Evolutionary conservation across 2,329 filamentous ascomycete species (phyloP).

Genomic region (Clonostachys rhizophaga): DNA sequence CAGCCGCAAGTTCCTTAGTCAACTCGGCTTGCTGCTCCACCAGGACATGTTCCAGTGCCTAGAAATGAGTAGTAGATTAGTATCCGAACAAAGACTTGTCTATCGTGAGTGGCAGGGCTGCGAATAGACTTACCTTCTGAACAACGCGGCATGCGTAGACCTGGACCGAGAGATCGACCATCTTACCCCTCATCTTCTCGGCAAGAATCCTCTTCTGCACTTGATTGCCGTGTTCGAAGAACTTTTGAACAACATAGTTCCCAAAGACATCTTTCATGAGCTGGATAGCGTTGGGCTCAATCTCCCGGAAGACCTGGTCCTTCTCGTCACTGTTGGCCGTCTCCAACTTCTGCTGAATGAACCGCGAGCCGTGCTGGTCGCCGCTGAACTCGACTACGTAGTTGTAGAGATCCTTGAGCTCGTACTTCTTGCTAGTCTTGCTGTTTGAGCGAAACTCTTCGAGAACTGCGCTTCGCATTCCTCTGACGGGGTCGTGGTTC

Average conservation of each 20-base stretch:
- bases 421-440: constrained; percentile 70
- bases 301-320: constrained; percentile 82
- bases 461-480: constrained; percentile 65
- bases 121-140: constrained; percentile 63
- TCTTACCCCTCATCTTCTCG: constrained; percentile 80
- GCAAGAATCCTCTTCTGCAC: constrained; percentile 86
- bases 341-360: constrained; percentile 90
- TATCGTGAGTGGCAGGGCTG: too few species aligned
- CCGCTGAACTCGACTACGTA: constrained; percentile 93
- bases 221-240: constrained; percentile 94
- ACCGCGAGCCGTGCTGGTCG: constrained; percentile 91
- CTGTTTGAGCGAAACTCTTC: constrained; percentile 75
- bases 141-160: constrained; percentile 95
- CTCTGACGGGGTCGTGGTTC: constrained; percentile 54
- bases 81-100: constrained; percentile 10
- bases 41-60: constrained; percentile 86
- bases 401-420: constrained; percentile 83
- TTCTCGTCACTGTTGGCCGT: constrained; percentile 95
- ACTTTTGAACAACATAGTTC: constrained; percentile 97
- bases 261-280: constrained; percentile 96
- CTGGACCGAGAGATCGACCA: constrained; percentile 74
- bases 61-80: constrained; percentile 5
- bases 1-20: constrained; percentile 74
- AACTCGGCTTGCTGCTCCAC: constrained; percentile 86
- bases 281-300: constrained; percentile 77